Evolutionary conservation across 495 filamentous ascomycete genomes (phyloP).

Genomic region (Lophiostoma macrostomum): DNA sequence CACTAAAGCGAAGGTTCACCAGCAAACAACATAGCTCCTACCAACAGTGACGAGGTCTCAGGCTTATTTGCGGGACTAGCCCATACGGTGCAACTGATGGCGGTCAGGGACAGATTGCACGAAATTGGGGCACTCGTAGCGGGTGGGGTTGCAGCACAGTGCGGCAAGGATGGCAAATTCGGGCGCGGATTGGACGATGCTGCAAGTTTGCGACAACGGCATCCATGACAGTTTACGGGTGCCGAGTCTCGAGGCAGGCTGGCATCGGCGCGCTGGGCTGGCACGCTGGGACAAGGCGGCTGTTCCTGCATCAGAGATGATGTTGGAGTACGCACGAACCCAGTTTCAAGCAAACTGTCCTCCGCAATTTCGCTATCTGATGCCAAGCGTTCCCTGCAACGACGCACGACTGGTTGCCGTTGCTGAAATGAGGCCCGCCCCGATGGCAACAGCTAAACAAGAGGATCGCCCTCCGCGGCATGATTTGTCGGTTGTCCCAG

Average conservation of each 20-base stretch:
- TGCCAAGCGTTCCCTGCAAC: conserved; percentile 8
- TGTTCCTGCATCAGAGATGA: conserved; percentile 22
- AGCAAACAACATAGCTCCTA: conserved; percentile 11
- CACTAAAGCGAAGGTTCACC: background rate
- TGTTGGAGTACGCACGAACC: conserved; percentile 18
- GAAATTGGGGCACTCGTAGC: conserved; percentile 17
- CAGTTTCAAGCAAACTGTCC: conserved; percentile 20
- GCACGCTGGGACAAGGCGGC: conserved; percentile 7
- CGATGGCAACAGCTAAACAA: conserved; percentile 18
- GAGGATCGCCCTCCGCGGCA: conserved; percentile 3
- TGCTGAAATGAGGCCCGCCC: conserved; percentile 13
- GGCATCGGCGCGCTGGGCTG: conserved; percentile 10
- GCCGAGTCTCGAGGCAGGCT: conserved; percentile 19
- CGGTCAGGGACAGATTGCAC: conserved; percentile 30
- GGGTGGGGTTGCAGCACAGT: conserved; percentile 12
- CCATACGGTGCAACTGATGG: conserved; percentile 1
- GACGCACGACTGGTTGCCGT: conserved; percentile 14
- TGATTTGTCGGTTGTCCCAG: conserved; percentile 15
- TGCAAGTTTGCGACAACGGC: conserved; percentile 18
- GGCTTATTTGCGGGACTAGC: conserved; percentile 6
- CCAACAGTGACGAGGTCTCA: background rate
- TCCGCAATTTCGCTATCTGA: conserved; percentile 27
- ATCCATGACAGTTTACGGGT: conserved; percentile 24
- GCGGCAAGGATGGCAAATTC: conserved; percentile 10
- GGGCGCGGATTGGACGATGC: conserved; percentile 14